A percentile compares a stretch with the other conserved stretches of the same genome.
Conservation (phyloP, 2,329 filamentous ascomycete genomes). For the Helicocarpus griseus region DNA sequence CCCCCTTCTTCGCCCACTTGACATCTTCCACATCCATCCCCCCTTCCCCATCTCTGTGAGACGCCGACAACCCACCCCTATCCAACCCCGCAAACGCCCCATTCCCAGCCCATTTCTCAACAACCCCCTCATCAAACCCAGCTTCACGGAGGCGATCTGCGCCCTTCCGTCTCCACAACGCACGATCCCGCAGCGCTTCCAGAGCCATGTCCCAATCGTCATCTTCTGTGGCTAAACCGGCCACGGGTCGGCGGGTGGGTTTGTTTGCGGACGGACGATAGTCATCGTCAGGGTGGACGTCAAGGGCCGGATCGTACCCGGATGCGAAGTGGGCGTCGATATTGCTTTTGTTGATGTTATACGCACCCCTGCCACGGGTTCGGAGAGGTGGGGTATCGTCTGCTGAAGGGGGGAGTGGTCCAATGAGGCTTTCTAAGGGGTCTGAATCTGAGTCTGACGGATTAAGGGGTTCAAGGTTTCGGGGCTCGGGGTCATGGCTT, state of each 20-base stretch:
- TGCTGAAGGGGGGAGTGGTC: constrained; percentile 52
- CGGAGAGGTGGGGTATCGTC: constrained; percentile 34
- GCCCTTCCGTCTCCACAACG: constrained; percentile 65
- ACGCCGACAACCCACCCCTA: constrained; percentile 10
- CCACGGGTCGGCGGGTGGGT: constrained; percentile 29
- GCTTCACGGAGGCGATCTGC: constrained; percentile 66
- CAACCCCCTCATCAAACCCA: constrained; percentile 67
- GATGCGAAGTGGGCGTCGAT: constrained; percentile 76
- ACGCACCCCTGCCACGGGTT: constrained; percentile 62
- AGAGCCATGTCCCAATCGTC: constrained; percentile 73
- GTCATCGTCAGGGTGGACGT: constrained; percentile 28
- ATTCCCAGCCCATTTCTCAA: constrained; percentile 60
- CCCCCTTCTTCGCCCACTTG: constrained; percentile 61
- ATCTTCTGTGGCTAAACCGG: constrained; percentile 37
- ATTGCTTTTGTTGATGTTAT: constrained; percentile 46
- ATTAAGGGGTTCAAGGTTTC: not conserved
- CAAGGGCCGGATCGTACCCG: constrained; percentile 46
- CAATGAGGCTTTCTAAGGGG: constrained; percentile 48
- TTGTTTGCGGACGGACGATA: constrained; percentile 45
- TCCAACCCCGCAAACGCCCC: constrained; percentile 42
- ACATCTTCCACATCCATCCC: constrained; percentile 60
- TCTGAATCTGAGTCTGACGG: constrained; percentile 3
- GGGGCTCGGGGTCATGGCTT: not conserved
- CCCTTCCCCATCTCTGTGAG: constrained; percentile 10
- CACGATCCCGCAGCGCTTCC: constrained; percentile 69